Conservation (phyloP, 768 basidiomycete genomes). For the Psilocybe sp. region DNA sequence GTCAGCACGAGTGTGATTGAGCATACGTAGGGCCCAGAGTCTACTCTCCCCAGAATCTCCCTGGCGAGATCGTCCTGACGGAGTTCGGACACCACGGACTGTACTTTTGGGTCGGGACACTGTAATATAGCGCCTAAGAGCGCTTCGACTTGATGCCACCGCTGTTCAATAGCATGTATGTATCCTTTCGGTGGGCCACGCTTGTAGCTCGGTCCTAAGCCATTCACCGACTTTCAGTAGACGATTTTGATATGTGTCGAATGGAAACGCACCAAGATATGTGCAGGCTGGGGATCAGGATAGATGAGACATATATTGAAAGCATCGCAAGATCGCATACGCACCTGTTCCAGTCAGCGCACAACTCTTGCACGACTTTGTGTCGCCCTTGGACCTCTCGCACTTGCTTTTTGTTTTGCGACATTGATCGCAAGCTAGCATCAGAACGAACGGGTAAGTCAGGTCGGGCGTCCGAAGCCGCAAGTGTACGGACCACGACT, state of each 20-base stretch:
- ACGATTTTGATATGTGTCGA: background rate
- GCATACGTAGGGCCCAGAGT: slow-evolving; percentile 76
- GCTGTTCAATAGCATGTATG: slow-evolving; percentile 88
- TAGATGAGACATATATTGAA: slow-evolving; percentile 15
- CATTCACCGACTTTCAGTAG: background rate
- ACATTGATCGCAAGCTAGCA: slow-evolving; percentile 80
- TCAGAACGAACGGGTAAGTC: too few species aligned
- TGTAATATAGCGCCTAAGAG: slow-evolving; percentile 80
- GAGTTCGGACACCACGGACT: slow-evolving; percentile 59
- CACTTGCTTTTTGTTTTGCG: slow-evolving; percentile 88
- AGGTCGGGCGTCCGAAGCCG: too few species aligned
- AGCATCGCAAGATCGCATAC: slow-evolving; percentile 11
- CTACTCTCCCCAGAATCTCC: slow-evolving; percentile 74
- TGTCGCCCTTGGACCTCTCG: slow-evolving; percentile 50
- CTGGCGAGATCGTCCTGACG: slow-evolving; percentile 72
- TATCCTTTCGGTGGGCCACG: slow-evolving; percentile 89
- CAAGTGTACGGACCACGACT: slow-evolving; percentile 47
- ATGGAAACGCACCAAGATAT: slow-evolving; percentile 47
- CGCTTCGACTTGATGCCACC: slow-evolving; percentile 91
- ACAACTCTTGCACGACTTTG: slow-evolving; percentile 62
- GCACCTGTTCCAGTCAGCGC: slow-evolving; percentile 51
- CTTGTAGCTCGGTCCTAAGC: slow-evolving; percentile 70
- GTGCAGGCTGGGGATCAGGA: slow-evolving; percentile 50
- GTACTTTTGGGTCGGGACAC: slow-evolving; percentile 64
- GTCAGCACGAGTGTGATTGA: slow-evolving; percentile 3